Evolutionary conservation across 1,284 basidiomycete genomes (phyloP).

Genomic region (Microbotryum saponariae): DNA sequence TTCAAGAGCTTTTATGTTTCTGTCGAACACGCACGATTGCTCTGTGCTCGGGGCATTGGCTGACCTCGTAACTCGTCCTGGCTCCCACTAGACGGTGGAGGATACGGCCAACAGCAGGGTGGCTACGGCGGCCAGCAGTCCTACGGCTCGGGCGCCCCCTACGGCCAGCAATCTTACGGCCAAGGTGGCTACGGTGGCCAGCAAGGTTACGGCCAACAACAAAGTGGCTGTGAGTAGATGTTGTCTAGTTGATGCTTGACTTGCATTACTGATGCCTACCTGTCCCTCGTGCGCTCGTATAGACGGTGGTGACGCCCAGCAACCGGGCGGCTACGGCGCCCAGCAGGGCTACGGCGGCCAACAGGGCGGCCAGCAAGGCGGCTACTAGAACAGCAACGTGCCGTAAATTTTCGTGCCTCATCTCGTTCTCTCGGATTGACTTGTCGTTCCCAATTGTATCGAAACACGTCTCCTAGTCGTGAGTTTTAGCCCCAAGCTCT

Average conservation of each 20-base stretch:
- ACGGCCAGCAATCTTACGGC: constrained; percentile 21
- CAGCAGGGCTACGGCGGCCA: constrained; percentile 15
- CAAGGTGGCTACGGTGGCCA: constrained; percentile 1
- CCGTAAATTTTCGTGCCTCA: too few relatives aligned
- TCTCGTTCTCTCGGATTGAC: too few relatives aligned
- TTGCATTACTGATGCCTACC: too few relatives aligned
- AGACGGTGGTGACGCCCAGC: constrained; percentile 1
- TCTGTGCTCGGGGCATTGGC: neutral
- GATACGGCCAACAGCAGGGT: constrained; percentile 6
- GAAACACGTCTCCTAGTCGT: too few relatives aligned
- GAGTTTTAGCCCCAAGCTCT: too few relatives aligned
- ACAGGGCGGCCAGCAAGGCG: constrained; percentile 9
- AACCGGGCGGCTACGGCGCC: constrained; percentile 7
- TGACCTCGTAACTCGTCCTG: neutral
- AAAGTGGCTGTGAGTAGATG: constrained; percentile 3
- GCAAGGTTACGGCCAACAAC: constrained; percentile 7
- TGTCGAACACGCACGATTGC: too few relatives aligned
- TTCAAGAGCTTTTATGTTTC: too few relatives aligned
- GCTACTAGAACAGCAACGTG: constrained; percentile 1
- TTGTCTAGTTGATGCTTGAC: too few relatives aligned
- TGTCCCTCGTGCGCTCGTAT: too few relatives aligned
- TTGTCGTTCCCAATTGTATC: too few relatives aligned
- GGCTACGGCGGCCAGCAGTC: constrained; percentile 2
- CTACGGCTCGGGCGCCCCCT: constrained; percentile 27
- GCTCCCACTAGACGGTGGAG: constrained; percentile 2